Evolutionary conservation across 371 early-diverging fungal genomes (phyloP).

Genomic region (Mortierella sp.): DNA sequence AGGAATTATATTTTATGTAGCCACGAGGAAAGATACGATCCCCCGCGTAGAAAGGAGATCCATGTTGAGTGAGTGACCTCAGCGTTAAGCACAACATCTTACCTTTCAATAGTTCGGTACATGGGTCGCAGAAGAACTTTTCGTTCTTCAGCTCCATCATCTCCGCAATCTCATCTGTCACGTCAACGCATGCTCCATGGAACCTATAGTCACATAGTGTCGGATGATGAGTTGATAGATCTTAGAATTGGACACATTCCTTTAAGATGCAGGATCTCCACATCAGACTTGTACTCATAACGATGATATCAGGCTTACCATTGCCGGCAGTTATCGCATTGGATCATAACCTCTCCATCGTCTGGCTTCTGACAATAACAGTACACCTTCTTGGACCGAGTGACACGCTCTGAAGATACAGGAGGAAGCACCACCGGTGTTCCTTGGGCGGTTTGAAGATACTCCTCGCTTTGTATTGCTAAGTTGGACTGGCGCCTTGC

Average conservation of each 20-base stretch:
- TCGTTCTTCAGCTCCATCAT: conserved; percentile 60
- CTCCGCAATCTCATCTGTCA: conserved; percentile 70
- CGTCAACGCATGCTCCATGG: conserved; percentile 76
- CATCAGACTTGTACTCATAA: not conserved
- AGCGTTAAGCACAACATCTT: conserved; percentile 22
- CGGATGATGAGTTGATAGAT: conserved; percentile 1
- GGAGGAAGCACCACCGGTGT: not conserved
- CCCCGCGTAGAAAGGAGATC: not conserved
- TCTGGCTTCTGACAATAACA: conserved; percentile 78
- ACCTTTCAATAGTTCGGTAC: conserved; percentile 51
- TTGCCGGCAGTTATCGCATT: conserved; percentile 79
- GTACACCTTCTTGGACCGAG: conserved; percentile 69
- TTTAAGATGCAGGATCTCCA: not conserved
- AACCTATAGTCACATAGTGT: conserved; percentile 61
- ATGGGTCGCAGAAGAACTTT: conserved; percentile 58
- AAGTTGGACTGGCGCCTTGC: conserved; percentile 30
- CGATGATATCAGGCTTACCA: conserved; percentile 65
- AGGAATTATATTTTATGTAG: conserved; percentile 40
- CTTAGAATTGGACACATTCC: not conserved
- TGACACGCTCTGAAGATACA: conserved; percentile 30
- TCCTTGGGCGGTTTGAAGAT: conserved; percentile 23
- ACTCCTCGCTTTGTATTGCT: conserved; percentile 35
- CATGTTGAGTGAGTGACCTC: not conserved
- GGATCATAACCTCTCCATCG: conserved; percentile 81
- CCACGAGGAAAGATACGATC: not conserved